Evolutionary conservation across 2,329 filamentous ascomycete genomes (phyloP).

Genomic region (Sporothrix pallida): DNA sequence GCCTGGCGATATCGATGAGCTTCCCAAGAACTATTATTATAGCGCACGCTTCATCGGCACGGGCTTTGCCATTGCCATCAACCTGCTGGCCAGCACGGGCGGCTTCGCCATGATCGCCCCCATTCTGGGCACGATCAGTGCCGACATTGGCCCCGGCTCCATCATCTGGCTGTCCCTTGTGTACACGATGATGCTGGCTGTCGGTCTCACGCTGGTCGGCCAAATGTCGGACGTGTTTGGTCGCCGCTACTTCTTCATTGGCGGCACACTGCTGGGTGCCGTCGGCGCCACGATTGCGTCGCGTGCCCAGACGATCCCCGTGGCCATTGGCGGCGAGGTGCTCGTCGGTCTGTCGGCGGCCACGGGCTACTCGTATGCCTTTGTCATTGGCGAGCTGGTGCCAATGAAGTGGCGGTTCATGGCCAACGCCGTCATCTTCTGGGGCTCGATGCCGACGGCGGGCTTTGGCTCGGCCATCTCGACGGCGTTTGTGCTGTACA

Average conservation of each 20-base stretch:
- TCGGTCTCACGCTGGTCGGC: slow-evolving; percentile 33
- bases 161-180: slow-evolving; percentile 43
- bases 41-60: slow-evolving; percentile 20
- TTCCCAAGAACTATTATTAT: slow-evolving; percentile 14
- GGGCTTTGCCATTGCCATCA: neutral
- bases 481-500: slow-evolving; percentile 34
- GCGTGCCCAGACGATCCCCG: slow-evolving; percentile 31
- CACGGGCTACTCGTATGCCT: slow-evolving; percentile 37
- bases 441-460: slow-evolving; percentile 35
- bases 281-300: slow-evolving; percentile 35
- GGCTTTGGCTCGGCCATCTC: slow-evolving; percentile 36
- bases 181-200: slow-evolving; percentile 42
- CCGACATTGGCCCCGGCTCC: slow-evolving; percentile 20
- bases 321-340: slow-evolving; percentile 37
- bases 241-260: slow-evolving; percentile 38
- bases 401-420: slow-evolving; percentile 38
- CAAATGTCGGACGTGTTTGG: slow-evolving; percentile 35
- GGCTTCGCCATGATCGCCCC: slow-evolving; percentile 24
- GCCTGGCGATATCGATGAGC: slow-evolving; percentile 7
- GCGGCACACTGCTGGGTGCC: slow-evolving; percentile 33
- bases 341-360: slow-evolving; percentile 35
- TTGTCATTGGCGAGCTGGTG: slow-evolving; percentile 39
- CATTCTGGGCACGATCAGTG: slow-evolving; percentile 27
- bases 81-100: neutral
- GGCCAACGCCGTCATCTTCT: slow-evolving; percentile 34